phyloP scores from a whole-genome alignment of 495 filamentous ascomycete species.

The Aspergillus saccharolyticus region DNA sequence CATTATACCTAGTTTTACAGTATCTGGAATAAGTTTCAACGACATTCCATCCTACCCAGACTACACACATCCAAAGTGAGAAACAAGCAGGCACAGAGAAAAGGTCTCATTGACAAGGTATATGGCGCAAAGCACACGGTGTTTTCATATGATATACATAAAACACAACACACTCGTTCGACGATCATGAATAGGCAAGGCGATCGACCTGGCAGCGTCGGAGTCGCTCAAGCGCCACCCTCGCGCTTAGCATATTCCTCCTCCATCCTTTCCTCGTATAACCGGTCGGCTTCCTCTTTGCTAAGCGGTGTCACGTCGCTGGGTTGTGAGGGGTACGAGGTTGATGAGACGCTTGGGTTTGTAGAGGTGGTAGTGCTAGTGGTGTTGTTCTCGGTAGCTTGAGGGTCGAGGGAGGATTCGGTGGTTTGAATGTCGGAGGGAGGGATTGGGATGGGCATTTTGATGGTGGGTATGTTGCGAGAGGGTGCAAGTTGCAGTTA shows the following conservation, averaged over 20 bases:
- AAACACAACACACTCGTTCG: too few species aligned
- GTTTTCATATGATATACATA: too few species aligned
- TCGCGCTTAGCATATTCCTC: conserved; percentile 77
- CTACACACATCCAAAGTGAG: too few species aligned
- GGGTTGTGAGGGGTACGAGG: background rate
- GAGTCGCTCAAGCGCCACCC: conserved; percentile 51
- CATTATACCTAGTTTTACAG: too few species aligned
- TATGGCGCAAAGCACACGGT: too few species aligned
- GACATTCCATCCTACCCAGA: too few species aligned
- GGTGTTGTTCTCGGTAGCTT: background rate
- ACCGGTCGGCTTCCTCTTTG: conserved; percentile 52
- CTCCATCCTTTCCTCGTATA: conserved; percentile 69
- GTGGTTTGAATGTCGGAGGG: background rate
- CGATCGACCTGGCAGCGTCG: too few species aligned
- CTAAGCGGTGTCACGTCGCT: conserved; percentile 29
- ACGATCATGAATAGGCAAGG: too few species aligned
- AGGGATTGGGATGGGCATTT: background rate
- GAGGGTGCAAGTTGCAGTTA: too few species aligned
- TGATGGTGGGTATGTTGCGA: background rate
- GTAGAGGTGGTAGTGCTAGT: background rate
- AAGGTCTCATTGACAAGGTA: too few species aligned
- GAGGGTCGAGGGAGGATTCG: background rate
- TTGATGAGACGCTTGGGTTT: background rate
- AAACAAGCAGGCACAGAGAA: too few species aligned
- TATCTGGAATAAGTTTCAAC: too few species aligned